phyloP scores from a whole-genome alignment of 345 rosid genomes.

The Draba incana region DNA sequence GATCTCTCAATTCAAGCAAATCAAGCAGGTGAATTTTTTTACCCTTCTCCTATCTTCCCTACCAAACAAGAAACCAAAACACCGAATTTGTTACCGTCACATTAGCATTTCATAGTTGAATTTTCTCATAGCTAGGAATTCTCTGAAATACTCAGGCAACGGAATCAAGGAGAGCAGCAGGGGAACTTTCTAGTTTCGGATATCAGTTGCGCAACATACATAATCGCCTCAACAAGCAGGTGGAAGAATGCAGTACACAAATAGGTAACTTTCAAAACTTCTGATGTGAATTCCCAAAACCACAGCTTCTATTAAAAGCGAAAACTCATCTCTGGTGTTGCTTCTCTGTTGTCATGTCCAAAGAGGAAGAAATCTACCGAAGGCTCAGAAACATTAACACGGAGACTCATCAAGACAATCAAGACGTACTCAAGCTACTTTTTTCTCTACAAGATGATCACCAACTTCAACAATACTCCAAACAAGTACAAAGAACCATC shows the following conservation, averaged over 20 bases:
- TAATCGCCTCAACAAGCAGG: conserved; percentile 51
- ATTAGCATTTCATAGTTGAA: conserved; percentile 21
- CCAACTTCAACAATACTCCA: conserved; percentile 59
- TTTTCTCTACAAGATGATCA: conserved; percentile 59
- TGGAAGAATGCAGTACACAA: conserved; percentile 58
- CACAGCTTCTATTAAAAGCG: not conserved
- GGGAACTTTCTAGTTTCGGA: conserved; percentile 68
- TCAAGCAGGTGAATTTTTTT: conserved; percentile 60
- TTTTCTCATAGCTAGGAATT: conserved; percentile 38
- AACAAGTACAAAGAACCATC: conserved; percentile 40
- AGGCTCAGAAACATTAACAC: conserved; percentile 51
- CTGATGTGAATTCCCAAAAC: conserved; percentile 6
- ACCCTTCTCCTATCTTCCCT: not conserved
- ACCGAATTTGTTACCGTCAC: not conserved
- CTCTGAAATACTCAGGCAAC: conserved; percentile 46
- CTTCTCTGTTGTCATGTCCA: conserved; percentile 2
- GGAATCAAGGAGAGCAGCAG: conserved; percentile 50
- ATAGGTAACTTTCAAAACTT: conserved; percentile 50
- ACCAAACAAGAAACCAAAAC: conserved; percentile 1
- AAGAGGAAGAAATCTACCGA: conserved; percentile 63
- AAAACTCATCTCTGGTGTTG: conserved; percentile 10
- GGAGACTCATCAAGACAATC: conserved; percentile 57
- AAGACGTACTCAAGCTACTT: conserved; percentile 59
- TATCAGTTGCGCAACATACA: conserved; percentile 50
- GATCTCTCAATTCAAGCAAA: conserved; percentile 49